A percentile compares a stretch with the other conserved stretches of the same genome.
These are phyloP conservation scores for Glycine latifolia DNA, from an alignment of 306 rosid species.

Conservation along the genomic window DNA sequence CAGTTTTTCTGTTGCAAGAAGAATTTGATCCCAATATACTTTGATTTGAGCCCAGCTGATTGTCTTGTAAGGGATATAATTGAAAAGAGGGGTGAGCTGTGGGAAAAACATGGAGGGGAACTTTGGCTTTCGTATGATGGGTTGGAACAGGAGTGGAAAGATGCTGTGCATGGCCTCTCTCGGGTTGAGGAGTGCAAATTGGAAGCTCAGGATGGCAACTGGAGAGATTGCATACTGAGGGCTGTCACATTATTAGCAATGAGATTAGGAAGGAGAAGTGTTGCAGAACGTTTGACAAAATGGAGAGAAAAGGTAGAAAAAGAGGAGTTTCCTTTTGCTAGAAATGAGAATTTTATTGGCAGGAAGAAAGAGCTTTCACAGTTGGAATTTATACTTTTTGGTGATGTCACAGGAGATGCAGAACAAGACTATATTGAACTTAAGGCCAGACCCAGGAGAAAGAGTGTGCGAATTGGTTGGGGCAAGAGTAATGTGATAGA, in stretches of 20 bases:
- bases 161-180: slow-evolving; percentile 74
- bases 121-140: slow-evolving; percentile 85
- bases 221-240: slow-evolving; percentile 86
- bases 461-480: slow-evolving; percentile 71
- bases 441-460: slow-evolving; percentile 76
- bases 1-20: slow-evolving; percentile 74
- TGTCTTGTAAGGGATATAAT: slow-evolving; percentile 87
- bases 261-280: slow-evolving; percentile 83
- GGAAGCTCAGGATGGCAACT: slow-evolving; percentile 86
- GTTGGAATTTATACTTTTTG: slow-evolving; percentile 84
- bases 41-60: slow-evolving; percentile 79
- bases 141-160: slow-evolving; percentile 84
- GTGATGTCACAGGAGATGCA: slow-evolving; percentile 76
- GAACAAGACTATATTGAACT: slow-evolving; percentile 81
- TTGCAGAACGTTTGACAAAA: slow-evolving; percentile 72
- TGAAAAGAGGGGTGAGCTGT: slow-evolving; percentile 90
- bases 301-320: slow-evolving; percentile 84
- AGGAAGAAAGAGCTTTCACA: slow-evolving; percentile 84
- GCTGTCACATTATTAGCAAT: slow-evolving; percentile 69
- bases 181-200: slow-evolving; percentile 87
- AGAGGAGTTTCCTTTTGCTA: slow-evolving; percentile 79
- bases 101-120: slow-evolving; percentile 90
- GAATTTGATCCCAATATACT: slow-evolving; percentile 85
- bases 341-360: slow-evolving; percentile 79
- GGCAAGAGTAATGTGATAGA: slow-evolving; percentile 64